phyloP scores from a whole-genome alignment of 2,329 filamentous ascomycete species.

The Dryadomyces sulphureus region DNA sequence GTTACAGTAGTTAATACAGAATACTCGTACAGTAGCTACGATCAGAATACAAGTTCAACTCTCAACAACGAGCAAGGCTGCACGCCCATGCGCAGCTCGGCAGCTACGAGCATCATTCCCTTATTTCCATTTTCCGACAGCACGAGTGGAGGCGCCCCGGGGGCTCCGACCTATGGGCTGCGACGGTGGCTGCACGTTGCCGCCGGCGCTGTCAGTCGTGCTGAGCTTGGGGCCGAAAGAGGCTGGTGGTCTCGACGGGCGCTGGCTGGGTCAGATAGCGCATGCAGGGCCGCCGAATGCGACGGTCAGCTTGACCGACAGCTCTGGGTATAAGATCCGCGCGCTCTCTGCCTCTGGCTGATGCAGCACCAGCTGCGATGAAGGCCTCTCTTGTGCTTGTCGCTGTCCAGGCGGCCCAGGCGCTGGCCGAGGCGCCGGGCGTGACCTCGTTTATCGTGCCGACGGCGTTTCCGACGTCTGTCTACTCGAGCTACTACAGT shows the following conservation, averaged over 20 bases:
- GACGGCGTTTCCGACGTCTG: conserved; percentile 32
- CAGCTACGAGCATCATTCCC: too few species aligned
- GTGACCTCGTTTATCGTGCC: conserved; percentile 24
- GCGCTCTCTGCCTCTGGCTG: too few species aligned
- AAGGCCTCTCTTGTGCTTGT: background rate
- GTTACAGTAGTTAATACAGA: too few species aligned
- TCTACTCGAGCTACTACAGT: conserved; percentile 33
- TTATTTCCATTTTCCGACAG: too few species aligned
- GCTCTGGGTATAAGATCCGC: background rate
- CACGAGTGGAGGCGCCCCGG: too few species aligned
- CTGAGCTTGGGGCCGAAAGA: background rate
- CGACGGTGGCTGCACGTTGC: background rate
- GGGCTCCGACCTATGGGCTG: background rate
- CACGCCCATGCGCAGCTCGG: too few species aligned
- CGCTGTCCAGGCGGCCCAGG: background rate
- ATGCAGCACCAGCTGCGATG: conserved; percentile 1
- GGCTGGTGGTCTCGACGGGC: background rate
- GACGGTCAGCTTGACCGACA: background rate
- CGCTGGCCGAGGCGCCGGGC: conserved; percentile 16
- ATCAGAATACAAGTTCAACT: too few species aligned
- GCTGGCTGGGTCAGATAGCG: too few species aligned
- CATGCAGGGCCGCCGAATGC: too few species aligned
- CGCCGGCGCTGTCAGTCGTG: too few species aligned
- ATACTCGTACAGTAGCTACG: too few species aligned
- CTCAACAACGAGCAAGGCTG: too few species aligned